These are phyloP conservation scores for Azolla pinnata DNA, from an alignment of 75 land plant genomes.

Conservation along the genomic window DNA sequence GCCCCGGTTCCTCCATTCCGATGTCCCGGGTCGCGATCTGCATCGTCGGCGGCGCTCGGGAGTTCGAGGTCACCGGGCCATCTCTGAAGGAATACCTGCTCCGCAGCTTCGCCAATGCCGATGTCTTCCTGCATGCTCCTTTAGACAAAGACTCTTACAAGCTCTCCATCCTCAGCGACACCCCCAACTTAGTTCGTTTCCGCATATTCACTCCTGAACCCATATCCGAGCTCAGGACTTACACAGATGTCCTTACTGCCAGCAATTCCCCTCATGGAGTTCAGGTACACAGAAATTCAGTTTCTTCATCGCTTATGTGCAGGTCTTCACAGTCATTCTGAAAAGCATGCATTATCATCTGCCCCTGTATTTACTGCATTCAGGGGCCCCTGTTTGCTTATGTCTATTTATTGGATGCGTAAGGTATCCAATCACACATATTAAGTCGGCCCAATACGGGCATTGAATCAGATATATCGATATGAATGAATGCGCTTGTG, in stretches of 20 bases:
- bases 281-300: too few species aligned
- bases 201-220: conserved; percentile 42
- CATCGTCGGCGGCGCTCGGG: conserved; percentile 80
- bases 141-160: conserved; percentile 60
- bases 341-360: too few species aligned
- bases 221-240: conserved; percentile 23
- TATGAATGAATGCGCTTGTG: too few species aligned
- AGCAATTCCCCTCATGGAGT: conserved; percentile 72
- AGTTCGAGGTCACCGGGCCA: conserved; percentile 86
- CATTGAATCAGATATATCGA: too few species aligned
- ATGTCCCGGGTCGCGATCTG: conserved; percentile 66
- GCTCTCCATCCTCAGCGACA: conserved; percentile 37
- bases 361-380: too few species aligned
- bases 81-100: conserved; percentile 49
- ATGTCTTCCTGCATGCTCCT: conserved; percentile 75
- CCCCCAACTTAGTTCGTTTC: conserved; percentile 36
- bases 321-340: too few species aligned
- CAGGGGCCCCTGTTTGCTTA: too few species aligned
- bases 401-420: too few species aligned
- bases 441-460: too few species aligned
- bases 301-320: too few species aligned
- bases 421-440: too few species aligned
- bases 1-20: neutral
- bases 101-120: conserved; percentile 36
- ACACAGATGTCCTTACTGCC: conserved; percentile 53